Percentiles rank a stretch among this genome's conserved stretches.
Conservation (phyloP, 73 alveolate genomes). For the Paramecium sonneborni region DNA sequence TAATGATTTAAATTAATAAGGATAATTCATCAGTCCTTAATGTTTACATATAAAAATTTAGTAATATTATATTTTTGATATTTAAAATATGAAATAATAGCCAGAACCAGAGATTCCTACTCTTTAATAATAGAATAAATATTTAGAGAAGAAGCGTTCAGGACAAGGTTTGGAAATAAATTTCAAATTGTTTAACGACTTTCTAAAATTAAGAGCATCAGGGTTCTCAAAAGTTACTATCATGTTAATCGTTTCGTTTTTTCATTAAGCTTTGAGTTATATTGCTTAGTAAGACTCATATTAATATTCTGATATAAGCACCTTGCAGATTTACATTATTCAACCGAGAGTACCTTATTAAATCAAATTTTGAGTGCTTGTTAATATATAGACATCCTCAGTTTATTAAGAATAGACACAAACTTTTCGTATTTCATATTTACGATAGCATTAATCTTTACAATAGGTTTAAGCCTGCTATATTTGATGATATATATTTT, state of each 20-base stretch:
- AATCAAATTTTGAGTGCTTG: slow-evolving; percentile 5
- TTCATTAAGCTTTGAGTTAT: not conserved
- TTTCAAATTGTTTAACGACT: slow-evolving; percentile 40
- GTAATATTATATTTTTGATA: not conserved
- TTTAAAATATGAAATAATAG: not conserved
- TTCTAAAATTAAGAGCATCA: not conserved
- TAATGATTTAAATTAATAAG: not conserved
- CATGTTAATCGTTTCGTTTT: not conserved
- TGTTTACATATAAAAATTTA: not conserved
- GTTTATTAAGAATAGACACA: not conserved
- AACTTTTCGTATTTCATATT: not conserved
- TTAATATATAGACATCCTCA: not conserved
- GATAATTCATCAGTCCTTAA: not conserved
- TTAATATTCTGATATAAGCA: slow-evolving; percentile 26
- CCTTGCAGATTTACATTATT: not conserved
- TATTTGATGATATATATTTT: not conserved
- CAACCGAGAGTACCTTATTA: not conserved
- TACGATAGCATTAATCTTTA: not conserved
- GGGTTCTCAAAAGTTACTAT: not conserved
- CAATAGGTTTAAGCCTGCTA: not conserved
- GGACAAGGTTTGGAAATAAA: not conserved
- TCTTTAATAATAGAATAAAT: slow-evolving; percentile 10
- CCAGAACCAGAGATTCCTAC: slow-evolving; percentile 48
- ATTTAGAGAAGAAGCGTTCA: not conserved
- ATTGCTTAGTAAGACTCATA: not conserved